These are phyloP conservation scores for Pestalotiopsis sp. DNA, from an alignment of 2,329 filamentous ascomycete species.

Conservation along the genomic window DNA sequence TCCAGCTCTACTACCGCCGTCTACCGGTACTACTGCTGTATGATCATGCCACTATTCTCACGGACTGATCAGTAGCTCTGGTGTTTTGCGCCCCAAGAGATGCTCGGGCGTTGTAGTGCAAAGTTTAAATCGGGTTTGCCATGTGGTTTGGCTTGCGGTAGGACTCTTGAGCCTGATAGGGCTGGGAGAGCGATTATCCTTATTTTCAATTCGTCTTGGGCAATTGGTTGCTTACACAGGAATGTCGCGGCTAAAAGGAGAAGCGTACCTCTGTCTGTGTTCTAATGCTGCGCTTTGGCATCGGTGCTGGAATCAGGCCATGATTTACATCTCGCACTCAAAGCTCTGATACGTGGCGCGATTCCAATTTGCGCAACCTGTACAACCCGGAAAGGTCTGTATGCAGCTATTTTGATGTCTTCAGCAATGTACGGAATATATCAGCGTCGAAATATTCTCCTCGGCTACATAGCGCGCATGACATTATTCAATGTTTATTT, in stretches of 20 bases:
- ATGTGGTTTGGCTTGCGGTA: not conserved
- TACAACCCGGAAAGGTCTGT: not conserved
- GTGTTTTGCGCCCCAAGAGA: not conserved
- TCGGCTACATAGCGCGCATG: not conserved
- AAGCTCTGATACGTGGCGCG: not conserved
- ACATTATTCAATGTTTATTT: not conserved
- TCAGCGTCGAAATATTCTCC: not conserved
- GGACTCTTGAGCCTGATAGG: not conserved
- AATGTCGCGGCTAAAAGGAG: not conserved
- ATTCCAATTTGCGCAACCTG: not conserved
- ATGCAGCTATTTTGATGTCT: not conserved
- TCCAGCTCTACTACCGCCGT: not conserved
- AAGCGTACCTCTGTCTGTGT: not conserved
- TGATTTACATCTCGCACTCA: not conserved
- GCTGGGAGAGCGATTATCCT: not conserved
- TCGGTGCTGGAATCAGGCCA: not conserved
- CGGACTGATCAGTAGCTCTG: not conserved
- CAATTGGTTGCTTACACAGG: not conserved
- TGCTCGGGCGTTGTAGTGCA: not conserved
- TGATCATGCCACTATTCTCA: not conserved
- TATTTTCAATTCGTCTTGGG: not conserved
- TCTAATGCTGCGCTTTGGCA: not conserved
- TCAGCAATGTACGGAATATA: not conserved
- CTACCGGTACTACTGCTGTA: not conserved
- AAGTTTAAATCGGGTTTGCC: not conserved